These are phyloP conservation scores for Asterophora parasitica DNA, from an alignment of 768 basidiomycete genomes.

Conservation along the genomic window DNA sequence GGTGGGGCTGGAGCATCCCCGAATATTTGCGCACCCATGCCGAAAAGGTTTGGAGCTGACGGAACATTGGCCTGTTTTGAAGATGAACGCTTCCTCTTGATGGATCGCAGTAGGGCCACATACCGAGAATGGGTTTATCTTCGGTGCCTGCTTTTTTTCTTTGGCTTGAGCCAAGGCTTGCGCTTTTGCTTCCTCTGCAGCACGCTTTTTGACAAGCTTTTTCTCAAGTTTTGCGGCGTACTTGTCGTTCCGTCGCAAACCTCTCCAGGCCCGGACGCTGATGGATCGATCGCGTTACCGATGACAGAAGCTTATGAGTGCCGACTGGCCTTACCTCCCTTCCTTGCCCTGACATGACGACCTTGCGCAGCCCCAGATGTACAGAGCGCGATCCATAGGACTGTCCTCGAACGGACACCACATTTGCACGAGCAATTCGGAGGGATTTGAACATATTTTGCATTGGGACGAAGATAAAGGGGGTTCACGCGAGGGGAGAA, in stretches of 20 bases:
- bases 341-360: conserved; percentile 67
- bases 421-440: conserved; percentile 81
- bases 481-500: conserved; percentile 62
- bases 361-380: conserved; percentile 79
- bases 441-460: conserved; percentile 63
- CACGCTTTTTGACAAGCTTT: conserved; percentile 39
- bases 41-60: conserved; percentile 34
- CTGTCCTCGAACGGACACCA: conserved; percentile 90
- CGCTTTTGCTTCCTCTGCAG: conserved; percentile 34
- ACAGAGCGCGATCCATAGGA: conserved; percentile 78
- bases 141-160: conserved; percentile 25
- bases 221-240: conserved; percentile 72
- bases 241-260: conserved; percentile 61
- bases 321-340: conserved; percentile 57
- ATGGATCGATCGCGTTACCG: conserved; percentile 4
- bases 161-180: conserved; percentile 26
- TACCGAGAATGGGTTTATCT: conserved; percentile 70
- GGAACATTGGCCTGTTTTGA: conserved; percentile 22
- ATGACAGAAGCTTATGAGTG: conserved; percentile 10
- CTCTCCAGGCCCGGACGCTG: conserved; percentile 82
- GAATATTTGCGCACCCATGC: conserved; percentile 67
- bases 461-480: conserved; percentile 62
- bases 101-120: conserved; percentile 18
- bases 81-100: conserved; percentile 5
- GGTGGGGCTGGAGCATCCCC: conserved; percentile 32